A percentile compares a stretch with the other conserved stretches of the same genome.
Conservation (phyloP, 805 yeast species). For the Candida endomychidarum region DNA sequence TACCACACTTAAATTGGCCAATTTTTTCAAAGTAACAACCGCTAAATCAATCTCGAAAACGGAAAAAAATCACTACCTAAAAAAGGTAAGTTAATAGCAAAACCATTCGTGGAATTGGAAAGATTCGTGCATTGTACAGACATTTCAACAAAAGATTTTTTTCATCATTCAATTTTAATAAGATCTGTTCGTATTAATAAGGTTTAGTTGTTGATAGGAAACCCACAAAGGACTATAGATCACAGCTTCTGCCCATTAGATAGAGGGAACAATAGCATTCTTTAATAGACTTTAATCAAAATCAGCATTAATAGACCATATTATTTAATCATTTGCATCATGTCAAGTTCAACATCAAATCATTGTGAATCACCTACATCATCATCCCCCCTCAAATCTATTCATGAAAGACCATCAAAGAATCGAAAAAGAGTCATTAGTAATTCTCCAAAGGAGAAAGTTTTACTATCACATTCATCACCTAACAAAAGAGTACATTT, state of each 20-base stretch:
- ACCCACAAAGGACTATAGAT: too few relatives aligned
- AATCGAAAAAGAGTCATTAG: slow-evolving; percentile 8
- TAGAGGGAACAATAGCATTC: background rate
- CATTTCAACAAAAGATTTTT: slow-evolving; percentile 4
- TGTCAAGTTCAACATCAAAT: slow-evolving; percentile 7
- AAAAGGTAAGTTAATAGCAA: slow-evolving; percentile 9
- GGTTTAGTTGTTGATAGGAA: too few relatives aligned
- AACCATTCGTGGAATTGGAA: background rate
- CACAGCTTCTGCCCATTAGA: too few relatives aligned
- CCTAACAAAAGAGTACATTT: slow-evolving; percentile 26
- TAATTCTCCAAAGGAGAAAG: slow-evolving; percentile 12
- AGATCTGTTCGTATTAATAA: too few relatives aligned
- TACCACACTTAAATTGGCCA: slow-evolving; percentile 3
- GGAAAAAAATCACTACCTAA: slow-evolving; percentile 7
- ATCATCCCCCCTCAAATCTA: slow-evolving; percentile 10
- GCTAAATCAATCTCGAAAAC: slow-evolving; percentile 2
- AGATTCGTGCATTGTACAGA: slow-evolving; percentile 6
- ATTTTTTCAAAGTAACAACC: slow-evolving; percentile 3
- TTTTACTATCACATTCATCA: slow-evolving; percentile 3
- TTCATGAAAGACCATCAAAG: background rate
- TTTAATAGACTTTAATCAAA: background rate
- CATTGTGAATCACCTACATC: slow-evolving; percentile 9
- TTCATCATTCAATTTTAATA: slow-evolving; percentile 1
- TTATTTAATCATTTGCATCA: slow-evolving; percentile 1
- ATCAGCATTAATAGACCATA: slow-evolving; percentile 4